A percentile compares a stretch with the other conserved stretches of the same genome.
Conservation (phyloP, 1,139 yeast species). For the Suhomyces taliae region DNA sequence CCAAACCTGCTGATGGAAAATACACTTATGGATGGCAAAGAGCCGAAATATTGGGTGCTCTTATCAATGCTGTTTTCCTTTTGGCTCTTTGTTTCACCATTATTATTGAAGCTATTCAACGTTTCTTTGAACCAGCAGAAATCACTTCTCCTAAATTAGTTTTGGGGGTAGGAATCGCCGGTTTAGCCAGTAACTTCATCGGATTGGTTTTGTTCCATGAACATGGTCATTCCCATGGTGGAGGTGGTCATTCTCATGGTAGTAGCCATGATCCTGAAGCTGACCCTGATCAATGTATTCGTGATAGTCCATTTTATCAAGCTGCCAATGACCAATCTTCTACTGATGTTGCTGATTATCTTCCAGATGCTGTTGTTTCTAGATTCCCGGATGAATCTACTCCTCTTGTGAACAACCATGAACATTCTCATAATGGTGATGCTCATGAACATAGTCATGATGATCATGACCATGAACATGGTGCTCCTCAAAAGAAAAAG, state of each 20-base stretch:
- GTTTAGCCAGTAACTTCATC: constrained; percentile 75
- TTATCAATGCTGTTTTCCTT: constrained; percentile 88
- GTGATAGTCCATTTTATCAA: constrained; percentile 2
- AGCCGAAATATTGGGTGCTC: constrained; percentile 92
- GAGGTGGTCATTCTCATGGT: constrained; percentile 22
- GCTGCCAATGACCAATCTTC: constrained; percentile 21
- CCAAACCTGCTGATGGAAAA: constrained; percentile 77
- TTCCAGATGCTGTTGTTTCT: constrained; percentile 42
- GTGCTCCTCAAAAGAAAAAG: constrained; percentile 22
- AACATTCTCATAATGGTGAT: constrained; percentile 12
- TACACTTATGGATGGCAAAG: constrained; percentile 97
- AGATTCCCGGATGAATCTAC: constrained; percentile 19
- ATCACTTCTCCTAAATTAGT: constrained; percentile 80
- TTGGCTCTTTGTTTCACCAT: constrained; percentile 91
- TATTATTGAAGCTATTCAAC: constrained; percentile 87
- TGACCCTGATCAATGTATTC: constrained; percentile 28
- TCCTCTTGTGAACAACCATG: constrained; percentile 6
- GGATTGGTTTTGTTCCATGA: constrained; percentile 91
- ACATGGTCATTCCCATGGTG: constrained; percentile 72
- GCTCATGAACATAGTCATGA: constrained; percentile 12
- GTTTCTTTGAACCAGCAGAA: constrained; percentile 78
- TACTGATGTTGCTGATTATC: constrained; percentile 32
- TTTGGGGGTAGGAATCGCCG: constrained; percentile 78
- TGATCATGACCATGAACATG: constrained; percentile 3
- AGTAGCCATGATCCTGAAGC: constrained; percentile 14